Evolutionary conservation across 345 rosid genomes (phyloP).

Genomic region (Lepidium didymum): DNA sequence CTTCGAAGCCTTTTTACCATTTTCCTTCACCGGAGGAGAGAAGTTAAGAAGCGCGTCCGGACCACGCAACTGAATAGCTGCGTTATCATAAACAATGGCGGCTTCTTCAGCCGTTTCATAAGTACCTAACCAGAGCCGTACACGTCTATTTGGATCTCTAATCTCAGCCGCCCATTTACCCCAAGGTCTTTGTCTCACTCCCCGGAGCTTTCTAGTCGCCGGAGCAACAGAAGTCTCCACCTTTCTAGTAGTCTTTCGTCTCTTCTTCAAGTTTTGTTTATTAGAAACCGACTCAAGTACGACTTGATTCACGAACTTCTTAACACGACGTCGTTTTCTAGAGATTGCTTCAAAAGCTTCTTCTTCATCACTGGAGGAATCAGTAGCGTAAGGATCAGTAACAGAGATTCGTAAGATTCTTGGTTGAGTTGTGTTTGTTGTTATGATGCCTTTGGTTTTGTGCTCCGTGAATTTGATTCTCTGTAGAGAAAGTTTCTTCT

Average conservation of each 20-base stretch:
- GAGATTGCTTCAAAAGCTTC: conserved; percentile 11
- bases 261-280: background rate
- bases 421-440: background rate
- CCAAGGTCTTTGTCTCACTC: conserved; percentile 95
- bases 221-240: background rate
- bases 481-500: background rate
- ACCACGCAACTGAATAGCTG: conserved; percentile 90
- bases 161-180: conserved; percentile 99
- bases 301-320: conserved; percentile 65
- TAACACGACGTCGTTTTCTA: conserved; percentile 32
- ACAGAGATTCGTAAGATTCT: conserved; percentile 61
- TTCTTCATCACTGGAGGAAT: conserved; percentile 92
- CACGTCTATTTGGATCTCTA: conserved; percentile 75
- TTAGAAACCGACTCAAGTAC: conserved; percentile 32
- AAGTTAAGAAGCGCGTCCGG: conserved; percentile 83
- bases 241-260: background rate
- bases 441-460: conserved; percentile 18
- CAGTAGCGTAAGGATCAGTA: conserved; percentile 83
- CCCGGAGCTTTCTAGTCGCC: conserved; percentile 57
- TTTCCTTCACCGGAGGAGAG: conserved; percentile 25
- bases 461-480: conserved; percentile 44
- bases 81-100: conserved; percentile 88
- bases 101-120: conserved; percentile 94
- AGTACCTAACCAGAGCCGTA: conserved; percentile 88
- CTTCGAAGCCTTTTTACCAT: background rate